Base-by-base conservation (phyloP, 768 basidiomycete genomes). In the Rhodocollybia butyracea region DNA sequence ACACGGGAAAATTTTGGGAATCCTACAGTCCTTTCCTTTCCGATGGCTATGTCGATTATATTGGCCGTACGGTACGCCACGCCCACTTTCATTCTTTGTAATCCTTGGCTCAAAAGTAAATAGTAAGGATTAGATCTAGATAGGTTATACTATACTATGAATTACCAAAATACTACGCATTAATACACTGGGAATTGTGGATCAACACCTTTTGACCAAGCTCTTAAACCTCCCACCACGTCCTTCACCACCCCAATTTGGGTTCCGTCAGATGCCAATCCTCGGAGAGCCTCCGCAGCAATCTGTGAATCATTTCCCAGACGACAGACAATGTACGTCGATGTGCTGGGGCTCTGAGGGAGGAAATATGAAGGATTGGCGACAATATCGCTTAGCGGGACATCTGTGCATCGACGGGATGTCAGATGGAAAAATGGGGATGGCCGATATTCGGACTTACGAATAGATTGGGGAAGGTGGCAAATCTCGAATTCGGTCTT, bases 301-400 rank as follows among this genome's bases (percentile, higher is more conserved):
- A 91, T 80, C 67, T 93, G 91, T 1, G 93, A 96, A 68, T 98
- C 96, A 64, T 98, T 98, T 4, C 96, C 95, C 21, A 93, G 75
- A 29, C 92, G 80, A 69, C 95, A 98, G 26, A 97, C 69, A 17
- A 97, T 72, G 57, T 84, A 84, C 5, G 74, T 73, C 8, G 74
- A 67, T 10, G 60, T 66, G 19, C 57, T 51, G 26, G 56, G 46
- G 38, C 64, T 59, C 3, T 59, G 36, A 5, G 72, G 63, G n/a
- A 84, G 47, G 51, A 75, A 68, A 1, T 69, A 61, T n/a, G 66
- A 59, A 0, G 92, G 94, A 53, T 85, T 73, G 2, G 81, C 78
- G 1, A 88, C 73, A 2, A 95, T 73, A 39, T 80, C 73, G 21
- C 74, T 71, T 11, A 97, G 76, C 0, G 94, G 90, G 12, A 94